Conservation (phyloP, 176 grass and related monocot genomes). For the Oryza coarctata region DNA sequence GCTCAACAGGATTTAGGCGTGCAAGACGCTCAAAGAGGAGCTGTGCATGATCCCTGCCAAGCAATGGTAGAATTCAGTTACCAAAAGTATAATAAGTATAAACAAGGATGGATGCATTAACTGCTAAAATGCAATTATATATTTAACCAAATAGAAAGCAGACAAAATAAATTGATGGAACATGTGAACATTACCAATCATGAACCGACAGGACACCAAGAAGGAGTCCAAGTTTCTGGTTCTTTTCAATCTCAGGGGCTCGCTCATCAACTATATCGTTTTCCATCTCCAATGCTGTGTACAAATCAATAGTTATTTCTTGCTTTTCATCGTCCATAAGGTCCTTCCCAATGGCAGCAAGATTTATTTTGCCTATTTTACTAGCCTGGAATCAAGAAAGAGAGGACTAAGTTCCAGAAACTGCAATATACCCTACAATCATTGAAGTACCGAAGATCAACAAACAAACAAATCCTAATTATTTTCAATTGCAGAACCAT, state of each 20-base stretch:
- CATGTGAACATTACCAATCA: slow-evolving; percentile 68
- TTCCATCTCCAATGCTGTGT: slow-evolving; percentile 89
- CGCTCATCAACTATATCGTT: slow-evolving; percentile 75
- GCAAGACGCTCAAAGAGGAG: slow-evolving; percentile 90
- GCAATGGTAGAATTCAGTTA: slow-evolving; percentile 18
- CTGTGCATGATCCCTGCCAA: slow-evolving; percentile 84
- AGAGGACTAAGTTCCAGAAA: slow-evolving; percentile 19
- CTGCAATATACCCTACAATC: background rate
- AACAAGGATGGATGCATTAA: slow-evolving; percentile 15
- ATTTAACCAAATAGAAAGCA: slow-evolving; percentile 1
- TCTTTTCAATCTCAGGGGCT: slow-evolving; percentile 77
- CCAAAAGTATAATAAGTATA: slow-evolving; percentile 15
- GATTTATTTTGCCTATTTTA: slow-evolving; percentile 99
- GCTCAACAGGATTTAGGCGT: slow-evolving; percentile 86
- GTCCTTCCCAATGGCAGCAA: slow-evolving; percentile 96
- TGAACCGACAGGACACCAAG: slow-evolving; percentile 91
- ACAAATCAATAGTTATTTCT: slow-evolving; percentile 89
- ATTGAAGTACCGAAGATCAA: slow-evolving; percentile 5
- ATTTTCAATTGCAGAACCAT: background rate
- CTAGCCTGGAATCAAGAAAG: slow-evolving; percentile 62
- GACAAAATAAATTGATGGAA: background rate
- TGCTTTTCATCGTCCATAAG: slow-evolving; percentile 99
- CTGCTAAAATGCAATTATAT: slow-evolving; percentile 13
- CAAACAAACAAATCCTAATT: background rate
- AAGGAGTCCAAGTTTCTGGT: slow-evolving; percentile 98